Evolutionary conservation across 2,329 filamentous ascomycete genomes (phyloP).

Genomic region (Raffaelea deltoideospora): DNA sequence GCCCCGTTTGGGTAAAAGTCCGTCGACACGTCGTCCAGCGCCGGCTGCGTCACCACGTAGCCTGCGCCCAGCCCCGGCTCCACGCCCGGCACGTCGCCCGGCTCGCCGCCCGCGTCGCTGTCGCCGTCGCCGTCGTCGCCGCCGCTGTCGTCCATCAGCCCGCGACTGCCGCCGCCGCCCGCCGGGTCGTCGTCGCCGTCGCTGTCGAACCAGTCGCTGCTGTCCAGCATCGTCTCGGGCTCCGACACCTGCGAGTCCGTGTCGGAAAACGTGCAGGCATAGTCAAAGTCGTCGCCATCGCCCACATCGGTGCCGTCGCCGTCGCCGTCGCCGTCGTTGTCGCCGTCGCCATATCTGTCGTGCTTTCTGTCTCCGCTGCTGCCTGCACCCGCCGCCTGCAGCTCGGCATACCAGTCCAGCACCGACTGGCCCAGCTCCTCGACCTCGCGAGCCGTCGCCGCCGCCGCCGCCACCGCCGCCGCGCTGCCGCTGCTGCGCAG

Average conservation of each 20-base stretch:
- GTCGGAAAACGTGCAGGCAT: constrained; percentile 46
- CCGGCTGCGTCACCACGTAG: constrained; percentile 79
- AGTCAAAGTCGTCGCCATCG: constrained; percentile 35
- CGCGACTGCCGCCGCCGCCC: too few relatives aligned
- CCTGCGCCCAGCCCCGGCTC: constrained; percentile 59
- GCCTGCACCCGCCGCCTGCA: constrained; percentile 10
- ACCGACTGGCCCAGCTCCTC: constrained; percentile 18
- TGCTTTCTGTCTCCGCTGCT: too few relatives aligned
- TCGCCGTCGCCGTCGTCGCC: constrained; percentile 22
- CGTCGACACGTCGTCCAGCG: constrained; percentile 70
- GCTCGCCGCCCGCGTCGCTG: constrained; percentile 24
- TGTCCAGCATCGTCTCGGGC: constrained; percentile 34
- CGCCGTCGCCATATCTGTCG: too few relatives aligned
- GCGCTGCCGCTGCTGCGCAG: constrained; percentile 13
- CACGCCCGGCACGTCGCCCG: constrained; percentile 66
- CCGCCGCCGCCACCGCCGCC: constrained; percentile 5
- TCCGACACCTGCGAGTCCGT: constrained; percentile 38
- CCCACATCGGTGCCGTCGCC: constrained; percentile 21
- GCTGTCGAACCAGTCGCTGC: constrained; percentile 32
- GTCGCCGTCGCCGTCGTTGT: background rate
- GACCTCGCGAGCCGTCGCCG: constrained; percentile 4
- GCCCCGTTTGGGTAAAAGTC: constrained; percentile 66
- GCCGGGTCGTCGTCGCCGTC: constrained; percentile 29
- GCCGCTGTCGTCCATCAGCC: too few relatives aligned
- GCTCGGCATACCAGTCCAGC: constrained; percentile 25